Evolutionary conservation across 768 basidiomycete species (phyloP).

Genomic region (Leccinum disarticulatum): DNA sequence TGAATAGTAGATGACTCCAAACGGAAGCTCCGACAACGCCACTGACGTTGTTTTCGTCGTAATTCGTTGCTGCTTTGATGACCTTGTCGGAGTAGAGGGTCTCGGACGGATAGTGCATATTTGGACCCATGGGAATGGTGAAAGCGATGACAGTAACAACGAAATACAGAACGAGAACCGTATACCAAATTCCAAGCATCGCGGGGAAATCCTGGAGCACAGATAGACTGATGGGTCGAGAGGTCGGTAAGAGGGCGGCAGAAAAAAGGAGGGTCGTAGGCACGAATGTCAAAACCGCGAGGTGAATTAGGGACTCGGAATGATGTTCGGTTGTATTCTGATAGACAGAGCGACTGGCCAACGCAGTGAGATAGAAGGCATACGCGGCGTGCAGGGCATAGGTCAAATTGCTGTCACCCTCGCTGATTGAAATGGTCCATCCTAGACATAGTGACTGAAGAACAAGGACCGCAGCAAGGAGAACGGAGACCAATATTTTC

Average conservation of each 20-base stretch:
- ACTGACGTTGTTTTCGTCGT: constrained; percentile 73
- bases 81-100: constrained; percentile 74
- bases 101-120: constrained; percentile 70
- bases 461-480: constrained; percentile 47
- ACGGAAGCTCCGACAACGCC: constrained; percentile 52
- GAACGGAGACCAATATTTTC: constrained; percentile 51
- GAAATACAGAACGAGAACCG: constrained; percentile 49
- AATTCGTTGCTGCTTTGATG: constrained; percentile 56
- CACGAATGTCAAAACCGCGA: constrained; percentile 53
- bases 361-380: constrained; percentile 56
- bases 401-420: constrained; percentile 35
- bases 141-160: constrained; percentile 43
- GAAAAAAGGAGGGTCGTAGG: constrained; percentile 45
- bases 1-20: constrained; percentile 62
- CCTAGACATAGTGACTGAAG: constrained; percentile 57
- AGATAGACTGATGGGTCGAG: constrained; percentile 34
- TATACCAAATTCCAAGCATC: constrained; percentile 49
- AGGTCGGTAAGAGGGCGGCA: constrained; percentile 58
- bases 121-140: constrained; percentile 69
- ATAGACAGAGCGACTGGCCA: constrained; percentile 52
- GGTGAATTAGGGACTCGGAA: constrained; percentile 58
- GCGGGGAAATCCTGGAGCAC: constrained; percentile 23
- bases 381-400: constrained; percentile 50
- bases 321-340: constrained; percentile 40
- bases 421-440: constrained; percentile 37